Conservation (phyloP, 192 early-diverging fungal genomes). For the Haplosporangium gracile region DNA sequence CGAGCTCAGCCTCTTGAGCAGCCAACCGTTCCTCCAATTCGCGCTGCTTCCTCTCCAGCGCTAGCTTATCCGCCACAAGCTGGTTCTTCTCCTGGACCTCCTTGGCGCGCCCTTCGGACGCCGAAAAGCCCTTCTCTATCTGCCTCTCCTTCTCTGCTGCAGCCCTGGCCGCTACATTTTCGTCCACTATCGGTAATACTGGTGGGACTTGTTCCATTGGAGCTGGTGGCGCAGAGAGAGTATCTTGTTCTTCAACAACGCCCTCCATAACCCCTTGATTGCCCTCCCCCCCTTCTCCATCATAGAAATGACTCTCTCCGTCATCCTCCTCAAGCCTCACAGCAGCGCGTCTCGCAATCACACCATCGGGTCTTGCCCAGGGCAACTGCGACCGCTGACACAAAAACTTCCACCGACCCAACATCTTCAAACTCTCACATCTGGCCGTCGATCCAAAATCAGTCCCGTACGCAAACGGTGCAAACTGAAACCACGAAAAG, state of each 20-base stretch:
- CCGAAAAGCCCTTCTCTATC: background rate
- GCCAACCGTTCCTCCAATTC: slow-evolving; percentile 7
- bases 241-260: background rate
- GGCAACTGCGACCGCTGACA: slow-evolving; percentile 61
- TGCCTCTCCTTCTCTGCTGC: background rate
- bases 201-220: slow-evolving; percentile 8
- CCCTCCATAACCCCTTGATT: background rate
- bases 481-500: slow-evolving; percentile 76
- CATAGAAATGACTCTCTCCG: slow-evolving; percentile 24
- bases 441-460: slow-evolving; percentile 72
- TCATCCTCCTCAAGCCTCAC: slow-evolving; percentile 2
- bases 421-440: slow-evolving; percentile 83
- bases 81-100: slow-evolving; percentile 16
- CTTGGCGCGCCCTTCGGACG: slow-evolving; percentile 15
- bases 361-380: slow-evolving; percentile 21
- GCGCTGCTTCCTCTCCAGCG: background rate
- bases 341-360: background rate
- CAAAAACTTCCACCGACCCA: slow-evolving; percentile 87
- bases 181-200: slow-evolving; percentile 1
- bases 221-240: background rate
- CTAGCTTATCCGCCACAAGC: slow-evolving; percentile 7
- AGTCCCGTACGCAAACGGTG: slow-evolving; percentile 87
- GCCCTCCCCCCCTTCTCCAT: background rate
- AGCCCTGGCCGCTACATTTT: background rate
- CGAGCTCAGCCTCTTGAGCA: background rate